Percentiles rank a stretch among this genome's conserved stretches.
phyloP scores from a whole-genome alignment of 1,139 yeast genomes.

The Yamadazyma atlantica region DNA sequence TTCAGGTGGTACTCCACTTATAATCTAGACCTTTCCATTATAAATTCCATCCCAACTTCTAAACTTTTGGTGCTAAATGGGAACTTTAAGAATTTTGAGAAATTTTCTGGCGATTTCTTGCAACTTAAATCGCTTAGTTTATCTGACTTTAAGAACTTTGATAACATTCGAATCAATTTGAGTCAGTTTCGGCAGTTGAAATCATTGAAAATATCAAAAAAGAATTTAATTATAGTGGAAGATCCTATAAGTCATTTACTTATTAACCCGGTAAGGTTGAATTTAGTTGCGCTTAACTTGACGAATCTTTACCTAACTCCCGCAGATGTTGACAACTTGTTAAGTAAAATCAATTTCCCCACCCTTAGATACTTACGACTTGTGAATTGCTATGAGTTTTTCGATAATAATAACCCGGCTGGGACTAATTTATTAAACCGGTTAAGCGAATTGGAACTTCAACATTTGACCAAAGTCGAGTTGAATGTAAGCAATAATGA shows the following conservation, averaged over 20 bases:
- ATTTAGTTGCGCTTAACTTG: conserved; percentile 15
- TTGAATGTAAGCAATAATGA: conserved; percentile 20
- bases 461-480: conserved; percentile 13
- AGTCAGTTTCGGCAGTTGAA: conserved; percentile 15
- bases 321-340: conserved; percentile 15
- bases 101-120: conserved; percentile 9
- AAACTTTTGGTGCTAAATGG: conserved; percentile 19
- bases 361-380: conserved; percentile 19
- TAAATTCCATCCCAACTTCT: conserved; percentile 15
- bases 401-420: conserved; percentile 8
- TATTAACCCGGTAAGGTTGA: conserved; percentile 10
- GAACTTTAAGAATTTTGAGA: conserved; percentile 19
- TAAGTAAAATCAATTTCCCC: conserved; percentile 13
- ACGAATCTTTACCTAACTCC: conserved; percentile 18
- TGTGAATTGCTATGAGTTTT: conserved; percentile 21
- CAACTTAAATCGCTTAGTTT: conserved; percentile 18
- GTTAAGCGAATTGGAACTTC: conserved; percentile 4
- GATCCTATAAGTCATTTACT: conserved; percentile 15
- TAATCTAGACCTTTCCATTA: conserved; percentile 15
- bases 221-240: conserved; percentile 15
- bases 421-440: conserved; percentile 7
- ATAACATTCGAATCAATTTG: conserved; percentile 16
- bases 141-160: conserved; percentile 19
- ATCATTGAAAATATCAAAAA: conserved; percentile 19
- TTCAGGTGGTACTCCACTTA: conserved; percentile 25